phyloP scores from a whole-genome alignment of 2,329 filamentous ascomycete species.

The Aspergillus sclerotialis region DNA sequence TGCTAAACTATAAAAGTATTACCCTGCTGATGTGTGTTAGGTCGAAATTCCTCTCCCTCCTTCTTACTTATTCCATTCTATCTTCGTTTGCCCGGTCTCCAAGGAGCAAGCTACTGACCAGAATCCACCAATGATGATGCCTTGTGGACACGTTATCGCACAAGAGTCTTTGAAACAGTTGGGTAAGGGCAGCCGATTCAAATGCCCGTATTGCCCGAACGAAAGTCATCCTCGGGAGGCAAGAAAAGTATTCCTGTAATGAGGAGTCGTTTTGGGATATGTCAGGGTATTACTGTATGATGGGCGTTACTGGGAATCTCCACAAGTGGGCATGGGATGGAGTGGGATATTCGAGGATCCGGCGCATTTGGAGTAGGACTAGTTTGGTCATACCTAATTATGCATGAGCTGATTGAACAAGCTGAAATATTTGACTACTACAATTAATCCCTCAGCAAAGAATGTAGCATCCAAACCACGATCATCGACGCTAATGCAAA shows the following conservation, averaged over 20 bases:
- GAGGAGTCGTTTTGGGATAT: background rate
- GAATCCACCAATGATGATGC: constrained; percentile 95
- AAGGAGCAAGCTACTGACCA: constrained; percentile 91
- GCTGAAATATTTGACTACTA: background rate
- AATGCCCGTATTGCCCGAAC: constrained; percentile 90
- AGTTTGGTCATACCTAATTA: background rate
- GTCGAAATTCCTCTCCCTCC: constrained; percentile 61
- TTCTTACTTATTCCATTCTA: constrained; percentile 74
- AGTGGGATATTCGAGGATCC: constrained; percentile 3
- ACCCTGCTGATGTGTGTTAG: too few species aligned
- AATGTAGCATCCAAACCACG: too few species aligned
- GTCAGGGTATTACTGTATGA: background rate
- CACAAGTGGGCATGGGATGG: background rate
- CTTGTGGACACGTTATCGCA: constrained; percentile 90
- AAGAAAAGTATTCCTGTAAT: constrained; percentile 60
- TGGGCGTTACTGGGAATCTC: background rate
- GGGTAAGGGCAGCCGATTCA: constrained; percentile 73
- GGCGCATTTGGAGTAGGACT: background rate
- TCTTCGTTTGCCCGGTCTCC: constrained; percentile 95
- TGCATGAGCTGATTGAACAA: background rate
- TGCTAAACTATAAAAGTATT: too few species aligned
- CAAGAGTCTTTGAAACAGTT: constrained; percentile 74
- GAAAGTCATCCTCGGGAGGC: constrained; percentile 76
- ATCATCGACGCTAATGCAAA: too few species aligned
- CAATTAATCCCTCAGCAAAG: background rate